Percentiles rank a stretch among this genome's conserved stretches.
phyloP scores from a whole-genome alignment of 2,329 filamentous ascomycete genomes.

The Diaporthe sp. region DNA sequence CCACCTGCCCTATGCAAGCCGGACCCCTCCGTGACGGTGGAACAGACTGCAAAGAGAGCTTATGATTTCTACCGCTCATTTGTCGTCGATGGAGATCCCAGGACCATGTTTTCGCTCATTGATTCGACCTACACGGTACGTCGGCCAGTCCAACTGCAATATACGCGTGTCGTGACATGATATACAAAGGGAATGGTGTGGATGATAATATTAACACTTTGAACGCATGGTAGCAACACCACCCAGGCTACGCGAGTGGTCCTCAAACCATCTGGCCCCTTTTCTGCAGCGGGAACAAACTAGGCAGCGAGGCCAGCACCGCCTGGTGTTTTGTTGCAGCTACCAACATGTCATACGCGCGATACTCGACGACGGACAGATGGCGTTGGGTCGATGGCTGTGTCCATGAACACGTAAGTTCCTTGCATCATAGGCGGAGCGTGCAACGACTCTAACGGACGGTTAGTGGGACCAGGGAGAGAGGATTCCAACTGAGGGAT shows the following conservation, averaged over 20 bases:
- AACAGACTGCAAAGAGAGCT: slow-evolving; percentile 50
- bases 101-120: slow-evolving; percentile 53
- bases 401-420: slow-evolving; percentile 52
- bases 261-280: slow-evolving; percentile 50
- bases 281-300: slow-evolving; percentile 49
- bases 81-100: slow-evolving; percentile 51
- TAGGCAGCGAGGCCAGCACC: slow-evolving; percentile 47
- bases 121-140: slow-evolving; percentile 49
- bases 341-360: slow-evolving; percentile 53
- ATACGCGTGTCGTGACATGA: not conserved
- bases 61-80: slow-evolving; percentile 54
- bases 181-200: not conserved
- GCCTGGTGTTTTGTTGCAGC: slow-evolving; percentile 50
- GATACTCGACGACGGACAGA: slow-evolving; percentile 49
- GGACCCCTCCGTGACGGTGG: slow-evolving; percentile 46
- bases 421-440: not conserved
- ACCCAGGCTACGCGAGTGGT: slow-evolving; percentile 48
- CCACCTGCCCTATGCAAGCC: slow-evolving; percentile 50
- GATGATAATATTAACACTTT: not conserved
- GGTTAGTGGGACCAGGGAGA: slow-evolving; percentile 8
- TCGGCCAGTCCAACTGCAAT: not conserved
- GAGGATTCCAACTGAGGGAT: slow-evolving; percentile 12
- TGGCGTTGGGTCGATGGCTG: slow-evolving; percentile 54
- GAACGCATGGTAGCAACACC: slow-evolving; percentile 47
- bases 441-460: not conserved